phyloP scores from a whole-genome alignment of 164 flowering plant species.

The Vitis rotundifolia region DNA sequence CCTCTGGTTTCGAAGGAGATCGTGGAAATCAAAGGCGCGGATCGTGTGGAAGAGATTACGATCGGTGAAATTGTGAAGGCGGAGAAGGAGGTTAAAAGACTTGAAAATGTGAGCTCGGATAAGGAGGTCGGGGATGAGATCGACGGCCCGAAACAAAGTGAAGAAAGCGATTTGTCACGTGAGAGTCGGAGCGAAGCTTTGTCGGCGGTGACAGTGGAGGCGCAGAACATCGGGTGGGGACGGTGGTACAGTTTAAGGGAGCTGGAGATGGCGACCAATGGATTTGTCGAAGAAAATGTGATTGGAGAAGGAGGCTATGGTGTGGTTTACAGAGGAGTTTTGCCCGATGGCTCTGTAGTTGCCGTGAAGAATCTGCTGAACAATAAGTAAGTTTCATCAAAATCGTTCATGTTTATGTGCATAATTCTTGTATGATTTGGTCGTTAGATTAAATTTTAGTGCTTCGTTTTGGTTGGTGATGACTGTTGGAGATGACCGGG shows the following conservation, averaged over 20 bases:
- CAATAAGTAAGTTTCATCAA: slow-evolving; percentile 57
- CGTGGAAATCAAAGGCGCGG: slow-evolving; percentile 32
- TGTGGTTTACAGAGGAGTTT: slow-evolving; percentile 68
- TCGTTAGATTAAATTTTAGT: no score
- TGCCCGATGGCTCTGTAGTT: slow-evolving; percentile 66
- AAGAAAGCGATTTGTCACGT: slow-evolving; percentile 30
- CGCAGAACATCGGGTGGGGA: slow-evolving; percentile 74
- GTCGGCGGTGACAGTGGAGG: slow-evolving; percentile 23
- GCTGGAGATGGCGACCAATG: slow-evolving; percentile 72
- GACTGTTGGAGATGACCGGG: no score
- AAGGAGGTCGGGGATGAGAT: slow-evolving; percentile 10
- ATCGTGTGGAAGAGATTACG: slow-evolving; percentile 7
- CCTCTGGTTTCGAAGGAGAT: slow-evolving; percentile 57
- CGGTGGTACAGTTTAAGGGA: slow-evolving; percentile 74
- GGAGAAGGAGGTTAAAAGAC: slow-evolving; percentile 17
- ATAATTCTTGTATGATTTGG: neutral
- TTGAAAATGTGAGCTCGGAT: neutral
- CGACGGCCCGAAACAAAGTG: slow-evolving; percentile 17
- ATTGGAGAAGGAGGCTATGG: slow-evolving; percentile 97
- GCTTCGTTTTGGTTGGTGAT: no score
- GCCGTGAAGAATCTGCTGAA: slow-evolving; percentile 85
- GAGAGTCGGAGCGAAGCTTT: slow-evolving; percentile 30
- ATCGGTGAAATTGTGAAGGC: slow-evolving; percentile 13
- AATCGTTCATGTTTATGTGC: neutral
- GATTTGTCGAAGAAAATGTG: slow-evolving; percentile 67